Base-by-base conservation (phyloP, 306 rosid genomes). In the Amphicarpaea edgeworthii region DNA sequence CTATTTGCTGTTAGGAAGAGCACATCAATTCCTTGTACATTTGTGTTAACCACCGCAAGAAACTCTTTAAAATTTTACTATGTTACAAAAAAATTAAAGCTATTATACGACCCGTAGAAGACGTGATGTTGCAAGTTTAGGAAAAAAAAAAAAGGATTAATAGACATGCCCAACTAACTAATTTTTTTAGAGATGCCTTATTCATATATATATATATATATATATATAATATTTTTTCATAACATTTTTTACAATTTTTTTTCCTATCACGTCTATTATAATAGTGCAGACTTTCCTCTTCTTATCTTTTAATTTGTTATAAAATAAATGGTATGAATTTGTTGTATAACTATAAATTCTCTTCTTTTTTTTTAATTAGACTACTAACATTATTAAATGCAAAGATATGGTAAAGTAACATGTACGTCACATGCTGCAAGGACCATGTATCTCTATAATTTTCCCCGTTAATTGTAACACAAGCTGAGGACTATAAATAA, bases 391-490 rank as follows among this genome's bases (percentile, higher is more conserved):
- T 74, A 69, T 70, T 75, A 42, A 10, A 3, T 32, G 69, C 45
- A 70, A 62, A 30, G 24, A 46, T 19, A 34, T 63, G n/a, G 57
- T 42, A 34, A 64, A 78, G 61, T 47, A 57, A 77, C 73, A 70
- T 46, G 67, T 21, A 20, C 65, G 12, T 45, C 87, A 62, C 87
- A 71, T 83, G 83, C 30, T 83, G 58, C 73, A 69, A 78, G 80
- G 81, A 72, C 75, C 65, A 73, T n/a, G n/a, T n/a, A n/a, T 26
- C 69, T 85, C 80, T 23, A 64, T 74, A 71, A 77, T 68, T 63
- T 70, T 8, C 42, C 74, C 75, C 49, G 28, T 19, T 11, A 46
- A 46, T 71, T 75, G 54, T 72, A 51, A 78, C 85, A 40, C 74
- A 62, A 47, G 67, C 30, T 12, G 12, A 15, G 76, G 67, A 76